Evolutionary conservation across 1,284 basidiomycete species (phyloP).

Genomic region (Trichosporon coremiiforme): DNA sequence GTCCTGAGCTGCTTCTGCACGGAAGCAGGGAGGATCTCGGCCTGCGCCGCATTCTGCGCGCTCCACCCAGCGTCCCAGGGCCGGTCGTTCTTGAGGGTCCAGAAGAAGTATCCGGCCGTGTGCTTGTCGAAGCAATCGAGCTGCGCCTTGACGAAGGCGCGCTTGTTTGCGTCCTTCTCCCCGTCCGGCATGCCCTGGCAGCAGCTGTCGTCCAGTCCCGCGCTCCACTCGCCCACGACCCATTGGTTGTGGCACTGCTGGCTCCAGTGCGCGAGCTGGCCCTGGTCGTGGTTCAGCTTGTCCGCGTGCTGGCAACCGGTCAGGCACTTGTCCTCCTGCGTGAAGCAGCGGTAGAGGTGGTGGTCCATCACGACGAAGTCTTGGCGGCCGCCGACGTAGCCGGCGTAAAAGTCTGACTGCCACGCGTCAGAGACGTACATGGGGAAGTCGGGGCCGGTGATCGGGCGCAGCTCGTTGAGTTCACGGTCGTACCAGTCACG

Average conservation of each 20-base stretch:
- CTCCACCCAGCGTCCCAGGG: constrained; percentile 76
- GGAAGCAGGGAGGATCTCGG: constrained; percentile 64
- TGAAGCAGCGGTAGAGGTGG: constrained; percentile 76
- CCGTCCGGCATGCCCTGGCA: constrained; percentile 58
- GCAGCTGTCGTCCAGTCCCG: constrained; percentile 70
- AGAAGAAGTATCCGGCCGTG: constrained; percentile 81
- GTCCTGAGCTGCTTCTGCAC: constrained; percentile 53
- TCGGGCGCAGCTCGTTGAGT: constrained; percentile 62
- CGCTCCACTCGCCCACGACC: constrained; percentile 83
- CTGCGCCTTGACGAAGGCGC: constrained; percentile 67
- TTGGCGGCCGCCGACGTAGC: constrained; percentile 59
- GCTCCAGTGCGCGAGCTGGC: constrained; percentile 27
- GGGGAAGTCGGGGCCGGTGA: constrained; percentile 63
- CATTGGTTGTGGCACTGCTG: constrained; percentile 62
- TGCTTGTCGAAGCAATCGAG: constrained; percentile 67
- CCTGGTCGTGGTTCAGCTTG: constrained; percentile 39
- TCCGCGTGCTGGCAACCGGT: constrained; percentile 65
- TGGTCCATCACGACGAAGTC: constrained; percentile 72
- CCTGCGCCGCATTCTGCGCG: constrained; percentile 68
- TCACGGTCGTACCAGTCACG: constrained; percentile 68
- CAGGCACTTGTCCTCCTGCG: constrained; percentile 62
- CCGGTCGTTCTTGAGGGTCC: constrained; percentile 79
- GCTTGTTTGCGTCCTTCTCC: constrained; percentile 59
- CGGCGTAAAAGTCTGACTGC: constrained; percentile 69
- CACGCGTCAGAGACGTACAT: constrained; percentile 78